Percentiles rank a stretch among this genome's conserved stretches.
Evolutionary conservation across 2,329 filamentous ascomycete genomes (phyloP).

Genomic region (Paracoccidioides brasiliensis): DNA sequence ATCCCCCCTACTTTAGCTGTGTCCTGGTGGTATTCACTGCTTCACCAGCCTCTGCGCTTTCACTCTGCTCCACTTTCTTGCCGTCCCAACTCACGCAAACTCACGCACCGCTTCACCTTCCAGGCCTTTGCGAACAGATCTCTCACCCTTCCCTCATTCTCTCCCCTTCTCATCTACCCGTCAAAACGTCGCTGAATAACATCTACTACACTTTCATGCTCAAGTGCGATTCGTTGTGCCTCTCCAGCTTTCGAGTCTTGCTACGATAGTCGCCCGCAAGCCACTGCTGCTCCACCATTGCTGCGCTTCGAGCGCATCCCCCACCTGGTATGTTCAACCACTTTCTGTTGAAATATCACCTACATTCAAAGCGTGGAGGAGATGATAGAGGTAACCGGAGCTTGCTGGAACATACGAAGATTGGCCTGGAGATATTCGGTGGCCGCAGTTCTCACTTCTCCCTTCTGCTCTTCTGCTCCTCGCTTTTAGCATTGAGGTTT

Average conservation of each 20-base stretch:
- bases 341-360: background rate
- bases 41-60: background rate
- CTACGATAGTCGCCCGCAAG: background rate
- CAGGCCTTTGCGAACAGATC: constrained; percentile 3
- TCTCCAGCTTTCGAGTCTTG: background rate
- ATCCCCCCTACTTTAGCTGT: background rate
- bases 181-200: background rate
- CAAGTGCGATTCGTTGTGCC: background rate
- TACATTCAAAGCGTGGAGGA: background rate
- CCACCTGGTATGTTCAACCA: constrained; percentile 1
- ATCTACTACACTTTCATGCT: background rate
- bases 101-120: background rate
- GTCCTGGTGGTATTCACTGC: background rate
- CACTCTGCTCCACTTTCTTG: background rate
- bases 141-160: background rate
- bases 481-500: background rate
- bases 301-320: constrained; percentile 4
- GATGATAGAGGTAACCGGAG: background rate
- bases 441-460: background rate
- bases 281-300: background rate
- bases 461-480: background rate
- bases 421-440: background rate
- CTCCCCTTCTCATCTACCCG: background rate
- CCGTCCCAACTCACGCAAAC: background rate
- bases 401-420: background rate